Evolutionary conservation across 768 basidiomycete genomes (phyloP).

Genomic region (Termitomyces sp.): DNA sequence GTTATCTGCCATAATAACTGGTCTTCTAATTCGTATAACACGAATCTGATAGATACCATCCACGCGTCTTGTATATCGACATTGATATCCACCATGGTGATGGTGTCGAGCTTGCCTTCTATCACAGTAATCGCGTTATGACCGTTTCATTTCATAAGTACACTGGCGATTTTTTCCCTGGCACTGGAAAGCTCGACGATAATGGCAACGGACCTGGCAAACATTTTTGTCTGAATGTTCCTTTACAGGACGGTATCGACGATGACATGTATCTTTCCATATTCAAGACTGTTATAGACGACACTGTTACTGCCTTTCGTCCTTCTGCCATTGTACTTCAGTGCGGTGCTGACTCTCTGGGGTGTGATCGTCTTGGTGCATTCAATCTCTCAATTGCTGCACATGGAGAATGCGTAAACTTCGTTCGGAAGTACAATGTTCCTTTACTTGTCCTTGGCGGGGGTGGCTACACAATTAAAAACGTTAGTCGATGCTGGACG

Average conservation of each 20-base stretch:
- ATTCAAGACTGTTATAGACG: constrained; percentile 95
- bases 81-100: constrained; percentile 99
- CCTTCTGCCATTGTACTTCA: constrained; percentile 92
- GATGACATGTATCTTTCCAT: constrained; percentile 95
- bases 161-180: constrained; percentile 97
- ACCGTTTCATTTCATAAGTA: constrained; percentile 99
- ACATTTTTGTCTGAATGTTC: constrained; percentile 94
- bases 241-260: constrained; percentile 92
- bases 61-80: constrained; percentile 95
- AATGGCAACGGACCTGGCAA: constrained; percentile 85
- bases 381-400: constrained; percentile 98
- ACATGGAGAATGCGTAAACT: constrained; percentile 97
- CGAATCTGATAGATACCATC: constrained; percentile 63
- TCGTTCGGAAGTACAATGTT: constrained; percentile 88
- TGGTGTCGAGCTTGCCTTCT: constrained; percentile 97
- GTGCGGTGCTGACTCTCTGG: constrained; percentile 95
- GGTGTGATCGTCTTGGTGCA: constrained; percentile 90
- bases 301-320: constrained; percentile 83
- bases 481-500: constrained; percentile 98
- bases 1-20: constrained; percentile 9
- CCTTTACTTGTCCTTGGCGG: constrained; percentile 91
- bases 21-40: neutral
- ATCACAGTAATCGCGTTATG: constrained; percentile 96
- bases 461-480: constrained; percentile 95
- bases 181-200: constrained; percentile 94